Evolutionary conservation across 2,329 filamentous ascomycete species (phyloP).

Genomic region (Onygena corvina): DNA sequence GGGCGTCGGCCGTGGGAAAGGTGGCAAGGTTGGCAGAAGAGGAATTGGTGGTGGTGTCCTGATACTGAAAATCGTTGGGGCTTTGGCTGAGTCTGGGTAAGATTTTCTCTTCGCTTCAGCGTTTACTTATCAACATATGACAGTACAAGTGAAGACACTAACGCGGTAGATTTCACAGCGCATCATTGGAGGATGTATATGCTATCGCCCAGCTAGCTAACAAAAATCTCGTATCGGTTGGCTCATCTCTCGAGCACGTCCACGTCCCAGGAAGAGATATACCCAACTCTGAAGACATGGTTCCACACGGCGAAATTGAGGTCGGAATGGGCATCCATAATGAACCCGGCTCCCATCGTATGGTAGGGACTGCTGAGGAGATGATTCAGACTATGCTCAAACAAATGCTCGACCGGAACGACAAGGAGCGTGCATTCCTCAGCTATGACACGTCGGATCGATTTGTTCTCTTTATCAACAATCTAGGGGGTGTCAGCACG

Average conservation of each 20-base stretch:
- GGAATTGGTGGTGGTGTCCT: conserved; percentile 86
- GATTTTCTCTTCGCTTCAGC: conserved; percentile 14
- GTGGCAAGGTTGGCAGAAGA: conserved; percentile 82
- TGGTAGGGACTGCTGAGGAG: conserved; percentile 38
- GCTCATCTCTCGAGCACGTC: conserved; percentile 78
- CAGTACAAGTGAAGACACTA: neutral
- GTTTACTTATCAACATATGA: conserved; percentile 2
- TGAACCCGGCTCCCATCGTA: conserved; percentile 44
- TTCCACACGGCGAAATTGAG: conserved; percentile 47
- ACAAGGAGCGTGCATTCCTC: conserved; percentile 53
- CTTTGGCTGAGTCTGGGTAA: conserved; percentile 60
- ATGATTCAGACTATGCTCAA: conserved; percentile 51
- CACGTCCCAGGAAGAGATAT: conserved; percentile 69
- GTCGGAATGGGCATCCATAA: conserved; percentile 66
- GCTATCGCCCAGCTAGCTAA: conserved; percentile 59
- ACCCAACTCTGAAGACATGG: conserved; percentile 42
- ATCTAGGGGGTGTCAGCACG: conserved; percentile 55
- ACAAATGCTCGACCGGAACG: conserved; percentile 50
- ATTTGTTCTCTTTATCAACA: conserved; percentile 56
- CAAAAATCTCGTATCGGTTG: conserved; percentile 70
- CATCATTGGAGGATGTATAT: conserved; percentile 56
- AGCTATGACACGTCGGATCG: conserved; percentile 46
- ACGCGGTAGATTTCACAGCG: conserved; percentile 19
- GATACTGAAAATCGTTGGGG: conserved; percentile 82
- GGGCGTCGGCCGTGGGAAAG: conserved; percentile 66